Evolutionary conservation across 2,329 filamentous ascomycete genomes (phyloP).

Genomic region (Phyllosticta paracitricarpa): DNA sequence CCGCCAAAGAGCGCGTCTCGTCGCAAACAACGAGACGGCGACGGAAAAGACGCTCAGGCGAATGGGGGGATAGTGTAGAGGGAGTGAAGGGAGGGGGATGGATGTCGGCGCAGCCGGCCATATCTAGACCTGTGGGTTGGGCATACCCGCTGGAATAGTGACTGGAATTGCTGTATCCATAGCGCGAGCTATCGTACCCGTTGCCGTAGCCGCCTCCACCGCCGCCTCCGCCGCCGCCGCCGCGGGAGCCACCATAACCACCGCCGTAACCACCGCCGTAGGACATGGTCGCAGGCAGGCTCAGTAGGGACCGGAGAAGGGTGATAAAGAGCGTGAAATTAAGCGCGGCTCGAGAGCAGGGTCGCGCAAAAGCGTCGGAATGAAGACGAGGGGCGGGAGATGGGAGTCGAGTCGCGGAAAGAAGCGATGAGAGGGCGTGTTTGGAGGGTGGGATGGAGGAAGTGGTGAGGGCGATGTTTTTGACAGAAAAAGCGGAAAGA

Average conservation of each 20-base stretch:
- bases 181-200: constrained; percentile 38
- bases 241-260: constrained; percentile 33
- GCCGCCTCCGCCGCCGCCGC: constrained; percentile 36
- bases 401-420: not conserved
- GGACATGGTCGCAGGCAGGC: constrained; percentile 48
- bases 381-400: not conserved
- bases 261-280: constrained; percentile 47
- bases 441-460: not conserved
- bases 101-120: constrained; percentile 20
- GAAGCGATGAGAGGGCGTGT: not conserved
- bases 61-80: not conserved
- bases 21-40: not conserved
- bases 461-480: constrained; percentile 10
- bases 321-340: constrained; percentile 10
- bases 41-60: not conserved
- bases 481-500: constrained; percentile 10
- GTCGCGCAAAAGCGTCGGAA: not conserved
- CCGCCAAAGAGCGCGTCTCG: not conserved
- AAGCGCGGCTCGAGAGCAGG: constrained; percentile 1
- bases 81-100: not conserved
- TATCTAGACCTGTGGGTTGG: constrained; percentile 30
- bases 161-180: constrained; percentile 38
- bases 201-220: constrained; percentile 43
- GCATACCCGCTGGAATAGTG: constrained; percentile 37
- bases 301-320: constrained; percentile 24